Evolutionary conservation across 176 grass and related monocot species (phyloP).

Genomic region (Elaeis guineensis): DNA sequence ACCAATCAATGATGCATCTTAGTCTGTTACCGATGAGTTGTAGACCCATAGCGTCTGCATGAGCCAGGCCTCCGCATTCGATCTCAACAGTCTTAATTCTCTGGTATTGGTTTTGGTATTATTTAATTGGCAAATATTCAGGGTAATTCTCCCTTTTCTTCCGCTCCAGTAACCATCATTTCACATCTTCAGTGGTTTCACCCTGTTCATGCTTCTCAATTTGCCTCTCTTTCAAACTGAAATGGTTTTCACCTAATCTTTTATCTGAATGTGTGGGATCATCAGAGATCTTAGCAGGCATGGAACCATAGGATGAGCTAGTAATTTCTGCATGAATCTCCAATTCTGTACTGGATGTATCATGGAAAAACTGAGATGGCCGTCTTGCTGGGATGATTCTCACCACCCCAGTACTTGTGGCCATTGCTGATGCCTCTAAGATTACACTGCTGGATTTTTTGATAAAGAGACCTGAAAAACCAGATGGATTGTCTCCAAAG

Average conservation of each 20-base stretch:
- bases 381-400: slow-evolving; percentile 57
- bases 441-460: slow-evolving; percentile 44
- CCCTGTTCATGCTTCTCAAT: neutral
- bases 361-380: slow-evolving; percentile 34
- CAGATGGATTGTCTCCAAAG: slow-evolving; percentile 76
- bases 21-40: slow-evolving; percentile 55
- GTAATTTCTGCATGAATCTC: slow-evolving; percentile 44
- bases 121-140: slow-evolving; percentile 10
- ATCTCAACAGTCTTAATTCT: slow-evolving; percentile 24
- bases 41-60: slow-evolving; percentile 62
- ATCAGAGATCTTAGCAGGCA: slow-evolving; percentile 15
- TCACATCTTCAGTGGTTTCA: neutral
- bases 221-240: slow-evolving; percentile 7
- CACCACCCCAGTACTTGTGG: slow-evolving; percentile 73
- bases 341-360: slow-evolving; percentile 52
- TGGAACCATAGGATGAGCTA: slow-evolving; percentile 58
- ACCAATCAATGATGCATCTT: slow-evolving; percentile 81
- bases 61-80: slow-evolving; percentile 66
- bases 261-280: neutral
- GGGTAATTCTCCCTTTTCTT: neutral
- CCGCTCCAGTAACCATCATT: neutral
- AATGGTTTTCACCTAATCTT: neutral
- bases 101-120: neutral
- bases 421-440: slow-evolving; percentile 56
- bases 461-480: slow-evolving; percentile 67